Evolutionary conservation across 2,329 filamentous ascomycete genomes (phyloP).

Genomic region (Fusarium compactum): DNA sequence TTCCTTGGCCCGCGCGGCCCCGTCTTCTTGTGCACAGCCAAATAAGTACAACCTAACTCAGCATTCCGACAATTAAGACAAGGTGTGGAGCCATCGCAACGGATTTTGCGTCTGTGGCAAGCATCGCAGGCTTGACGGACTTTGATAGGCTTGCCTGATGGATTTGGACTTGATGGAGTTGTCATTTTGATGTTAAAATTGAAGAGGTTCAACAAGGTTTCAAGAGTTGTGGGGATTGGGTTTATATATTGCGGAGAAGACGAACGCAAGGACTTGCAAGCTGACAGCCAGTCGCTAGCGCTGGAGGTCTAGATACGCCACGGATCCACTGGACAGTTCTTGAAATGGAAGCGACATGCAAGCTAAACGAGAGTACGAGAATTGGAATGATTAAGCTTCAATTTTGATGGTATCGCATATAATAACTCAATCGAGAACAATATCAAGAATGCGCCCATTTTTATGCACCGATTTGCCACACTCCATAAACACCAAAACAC

Average conservation of each 20-base stretch:
- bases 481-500: neutral
- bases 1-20: conserved; percentile 39
- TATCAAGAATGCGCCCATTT: neutral
- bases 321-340: neutral
- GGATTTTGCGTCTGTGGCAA: conserved; percentile 49
- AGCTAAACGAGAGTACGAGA: neutral
- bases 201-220: neutral
- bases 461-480: neutral
- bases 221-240: conserved; percentile 13
- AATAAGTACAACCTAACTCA: conserved; percentile 44
- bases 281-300: neutral
- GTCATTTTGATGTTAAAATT: neutral
- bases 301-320: neutral
- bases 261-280: neutral
- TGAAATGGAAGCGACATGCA: neutral
- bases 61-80: conserved; percentile 46
- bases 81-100: conserved; percentile 47
- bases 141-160: neutral
- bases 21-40: conserved; percentile 50
- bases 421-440: neutral
- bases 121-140: conserved; percentile 48
- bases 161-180: neutral
- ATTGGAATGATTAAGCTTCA: neutral
- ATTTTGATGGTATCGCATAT: neutral
- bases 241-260: conserved; percentile 22